phyloP scores from a whole-genome alignment of 2,329 filamentous ascomycete species.

The Taxawa tesnikishii region DNA sequence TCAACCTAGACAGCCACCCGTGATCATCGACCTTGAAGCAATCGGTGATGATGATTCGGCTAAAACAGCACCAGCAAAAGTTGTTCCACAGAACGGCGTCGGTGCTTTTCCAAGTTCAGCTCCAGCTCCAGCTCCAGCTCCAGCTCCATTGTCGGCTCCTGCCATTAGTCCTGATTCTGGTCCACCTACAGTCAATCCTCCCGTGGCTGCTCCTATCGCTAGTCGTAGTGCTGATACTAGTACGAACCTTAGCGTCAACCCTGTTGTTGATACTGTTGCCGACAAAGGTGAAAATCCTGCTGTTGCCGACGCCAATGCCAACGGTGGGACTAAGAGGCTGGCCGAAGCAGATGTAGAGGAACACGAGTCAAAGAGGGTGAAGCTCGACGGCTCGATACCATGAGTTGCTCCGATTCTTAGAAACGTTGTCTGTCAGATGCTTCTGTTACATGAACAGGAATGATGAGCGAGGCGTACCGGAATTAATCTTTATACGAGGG shows the following conservation, averaged over 20 bases:
- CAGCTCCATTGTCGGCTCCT: background rate
- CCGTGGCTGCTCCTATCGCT: background rate
- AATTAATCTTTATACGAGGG: no score
- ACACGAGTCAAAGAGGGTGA: slow-evolving; percentile 8
- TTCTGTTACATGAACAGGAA: no score
- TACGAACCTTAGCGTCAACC: no score
- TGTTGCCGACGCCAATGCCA: background rate
- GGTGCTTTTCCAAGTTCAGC: background rate
- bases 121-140: background rate
- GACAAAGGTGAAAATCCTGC: no score
- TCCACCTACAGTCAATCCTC: background rate
- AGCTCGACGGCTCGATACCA: slow-evolving; percentile 6
- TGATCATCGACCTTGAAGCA: background rate
- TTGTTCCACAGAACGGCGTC: background rate
- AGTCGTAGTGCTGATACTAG: no score
- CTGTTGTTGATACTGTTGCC: background rate
- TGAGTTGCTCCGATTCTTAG: no score
- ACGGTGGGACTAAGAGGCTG: slow-evolving; percentile 3
- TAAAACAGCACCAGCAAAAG: background rate
- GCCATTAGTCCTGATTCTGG: slow-evolving; percentile 1
- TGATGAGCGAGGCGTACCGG: no score
- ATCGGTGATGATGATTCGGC: background rate
- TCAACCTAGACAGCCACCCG: slow-evolving; percentile 3
- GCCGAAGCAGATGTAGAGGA: slow-evolving; percentile 6
- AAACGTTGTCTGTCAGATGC: no score